Base-by-base conservation (phyloP, 805 yeast genomes). In the Candida boleticola region DNA sequence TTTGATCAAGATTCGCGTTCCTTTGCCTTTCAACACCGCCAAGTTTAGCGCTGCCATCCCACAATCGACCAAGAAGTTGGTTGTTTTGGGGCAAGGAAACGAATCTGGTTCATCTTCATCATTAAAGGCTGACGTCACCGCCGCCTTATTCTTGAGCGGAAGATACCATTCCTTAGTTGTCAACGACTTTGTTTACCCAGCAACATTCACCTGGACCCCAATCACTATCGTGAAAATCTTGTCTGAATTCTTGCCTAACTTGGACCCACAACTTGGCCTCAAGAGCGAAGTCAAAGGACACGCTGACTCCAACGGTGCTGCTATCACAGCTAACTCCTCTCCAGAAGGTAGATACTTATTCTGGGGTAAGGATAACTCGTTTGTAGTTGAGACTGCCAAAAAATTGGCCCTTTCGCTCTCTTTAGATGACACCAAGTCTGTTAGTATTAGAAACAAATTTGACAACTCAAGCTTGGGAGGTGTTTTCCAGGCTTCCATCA, bases 401-500 rank as follows among this genome's bases (percentile, higher is more conserved):
- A 79, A 77, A 51, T 64, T 88, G 47, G 84, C 89, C 0, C 85
- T 82, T 46, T 71, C 87, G 18, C 71, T 85, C 51, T 81, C 95
- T 2, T 71, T 85, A 55, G 83, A 79, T 51, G 77, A 76, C 44
- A 57, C 72, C 39, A 68, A 77, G 43, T 55, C 63, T 32, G 74
- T 84, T 43, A 64, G 74, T 40, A 75, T 78, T 60, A 74, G 85
- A 60, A 75, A 85, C 39, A 78, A 77, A 55, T 88, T 71, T 54
- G 96, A 92, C 61, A 89, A 87, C 60, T 58, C 73, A 29, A 68
- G 79, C 13, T 77, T 76, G 39, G 92, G 90, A 27, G 97, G 97
- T 47, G 58, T 79, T 6, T 81, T 82, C 59, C 87, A 84, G 61
- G 76, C 89, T 29, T 86, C 83, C 55, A 66, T 85, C 39, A 62